phyloP scores from a whole-genome alignment of 2,329 filamentous ascomycete species.

The Elsinoe ampelina region DNA sequence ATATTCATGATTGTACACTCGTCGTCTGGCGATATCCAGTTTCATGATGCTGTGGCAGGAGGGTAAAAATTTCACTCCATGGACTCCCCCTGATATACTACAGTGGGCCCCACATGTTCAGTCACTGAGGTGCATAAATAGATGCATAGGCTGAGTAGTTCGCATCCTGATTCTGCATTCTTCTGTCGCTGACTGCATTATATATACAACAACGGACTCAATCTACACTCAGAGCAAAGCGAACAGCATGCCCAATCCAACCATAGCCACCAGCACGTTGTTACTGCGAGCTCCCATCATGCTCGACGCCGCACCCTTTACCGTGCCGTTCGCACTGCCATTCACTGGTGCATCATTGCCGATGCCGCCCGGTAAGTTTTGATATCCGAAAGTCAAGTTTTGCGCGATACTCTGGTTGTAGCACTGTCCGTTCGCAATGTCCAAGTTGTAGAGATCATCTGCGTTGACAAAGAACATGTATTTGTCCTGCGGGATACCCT shows the following conservation, averaged over 20 bases:
- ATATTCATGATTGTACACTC: not conserved
- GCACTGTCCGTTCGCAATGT: slow-evolving; percentile 60
- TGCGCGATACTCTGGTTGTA: slow-evolving; percentile 55
- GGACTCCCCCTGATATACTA: not conserved
- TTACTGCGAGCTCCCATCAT: not conserved
- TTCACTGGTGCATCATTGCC: slow-evolving; percentile 14
- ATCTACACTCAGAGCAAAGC: not conserved
- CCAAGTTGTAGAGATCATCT: slow-evolving; percentile 57
- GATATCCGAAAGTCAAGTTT: slow-evolving; percentile 61
- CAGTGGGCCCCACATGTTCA: not conserved
- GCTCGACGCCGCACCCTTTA: not conserved
- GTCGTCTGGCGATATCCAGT: too few species aligned
- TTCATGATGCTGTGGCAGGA: too few species aligned
- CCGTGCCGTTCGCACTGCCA: slow-evolving; percentile 16
- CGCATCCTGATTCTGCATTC: not conserved
- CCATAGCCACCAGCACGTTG: not conserved
- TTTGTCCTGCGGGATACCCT: slow-evolving; percentile 52
- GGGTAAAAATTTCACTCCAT: too few species aligned
- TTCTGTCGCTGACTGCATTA: not conserved
- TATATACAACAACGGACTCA: not conserved
- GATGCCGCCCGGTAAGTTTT: slow-evolving; percentile 36
- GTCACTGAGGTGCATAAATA: not conserved
- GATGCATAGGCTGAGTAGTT: not conserved
- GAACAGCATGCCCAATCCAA: slow-evolving; percentile 7
- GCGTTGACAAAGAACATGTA: slow-evolving; percentile 76